Conservation (phyloP, 2,329 filamentous ascomycete genomes). For the Paraphoma sp. region DNA sequence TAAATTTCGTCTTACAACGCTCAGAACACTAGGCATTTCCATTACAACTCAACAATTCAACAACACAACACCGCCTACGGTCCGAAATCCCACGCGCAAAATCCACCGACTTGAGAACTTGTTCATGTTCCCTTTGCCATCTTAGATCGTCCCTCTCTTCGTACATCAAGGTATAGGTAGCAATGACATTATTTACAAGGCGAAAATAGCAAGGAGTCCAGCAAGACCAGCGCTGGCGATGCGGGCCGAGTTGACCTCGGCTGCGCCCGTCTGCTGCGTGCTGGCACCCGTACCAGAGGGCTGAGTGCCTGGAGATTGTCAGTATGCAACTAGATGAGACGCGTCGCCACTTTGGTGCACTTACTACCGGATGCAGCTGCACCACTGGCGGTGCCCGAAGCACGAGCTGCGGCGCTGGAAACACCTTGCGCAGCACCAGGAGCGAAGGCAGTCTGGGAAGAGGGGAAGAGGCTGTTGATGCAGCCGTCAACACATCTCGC, state of each 20-base stretch:
- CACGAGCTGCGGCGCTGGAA: constrained; percentile 23
- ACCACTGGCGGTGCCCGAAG: constrained; percentile 14
- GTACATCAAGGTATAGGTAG: too few relatives aligned
- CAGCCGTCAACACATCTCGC: constrained; percentile 58
- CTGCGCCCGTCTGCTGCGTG: constrained; percentile 36
- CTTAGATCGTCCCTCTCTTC: not conserved
- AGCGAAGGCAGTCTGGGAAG: constrained; percentile 37
- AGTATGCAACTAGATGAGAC: not conserved
- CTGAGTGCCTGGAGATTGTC: not conserved
- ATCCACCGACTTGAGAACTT: too few relatives aligned
- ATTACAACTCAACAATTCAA: not conserved
- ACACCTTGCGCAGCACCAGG: constrained; percentile 28
- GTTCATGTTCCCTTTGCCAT: not conserved
- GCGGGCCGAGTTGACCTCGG: constrained; percentile 36
- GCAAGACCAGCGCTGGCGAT: constrained; percentile 44
- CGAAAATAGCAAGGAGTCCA: constrained; percentile 47
- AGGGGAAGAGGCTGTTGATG: constrained; percentile 58
- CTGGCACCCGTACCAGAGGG: constrained; percentile 27
- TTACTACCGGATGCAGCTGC: constrained; percentile 24
- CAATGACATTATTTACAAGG: constrained; percentile 34
- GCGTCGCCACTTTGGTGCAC: not conserved
- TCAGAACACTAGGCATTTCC: not conserved
- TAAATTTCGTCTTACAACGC: not conserved
- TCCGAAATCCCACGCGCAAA: too few relatives aligned
- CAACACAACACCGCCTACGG: too few relatives aligned